Conservation (phyloP, 371 early-diverging fungal species). For the Mucor velutinosus region DNA sequence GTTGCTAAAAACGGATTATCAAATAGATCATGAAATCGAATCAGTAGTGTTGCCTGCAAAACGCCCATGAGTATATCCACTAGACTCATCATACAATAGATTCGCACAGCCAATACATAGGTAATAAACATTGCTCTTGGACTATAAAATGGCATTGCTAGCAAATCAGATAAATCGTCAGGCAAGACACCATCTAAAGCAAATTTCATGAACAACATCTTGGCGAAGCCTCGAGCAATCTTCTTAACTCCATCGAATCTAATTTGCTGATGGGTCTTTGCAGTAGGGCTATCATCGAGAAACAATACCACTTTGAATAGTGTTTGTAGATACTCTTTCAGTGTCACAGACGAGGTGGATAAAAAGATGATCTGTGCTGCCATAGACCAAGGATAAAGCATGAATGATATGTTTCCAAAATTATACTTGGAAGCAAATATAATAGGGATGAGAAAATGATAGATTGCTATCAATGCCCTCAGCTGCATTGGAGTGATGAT, state of each 20-base stretch:
- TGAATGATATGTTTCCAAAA: conserved; percentile 22
- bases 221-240: conserved; percentile 5
- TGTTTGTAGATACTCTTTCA: conserved; percentile 4
- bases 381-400: conserved; percentile 20
- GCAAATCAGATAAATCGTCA: conserved; percentile 1
- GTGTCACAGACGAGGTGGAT: not conserved
- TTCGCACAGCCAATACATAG: conserved; percentile 12
- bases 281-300: conserved; percentile 16
- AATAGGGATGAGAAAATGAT: conserved; percentile 18
- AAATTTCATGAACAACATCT: conserved; percentile 11
- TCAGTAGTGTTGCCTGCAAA: conserved; percentile 7
- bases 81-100: conserved; percentile 22
- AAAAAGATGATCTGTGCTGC: conserved; percentile 19
- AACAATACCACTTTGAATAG: conserved; percentile 9
- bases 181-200: conserved; percentile 8
- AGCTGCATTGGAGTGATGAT: conserved; percentile 3
- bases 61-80: conserved; percentile 27
- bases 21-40: conserved; percentile 21
- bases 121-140: conserved; percentile 12
- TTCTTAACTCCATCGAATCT: conserved; percentile 7
- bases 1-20: conserved; percentile 21
- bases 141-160: conserved; percentile 9
- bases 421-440: conserved; percentile 9
- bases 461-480: not conserved
- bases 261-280: not conserved